Percentiles rank a stretch among this genome's conserved stretches.
Evolutionary conservation across 768 basidiomycete species (phyloP).

Genomic region (button mushroom (Agaricus bisporus)): DNA sequence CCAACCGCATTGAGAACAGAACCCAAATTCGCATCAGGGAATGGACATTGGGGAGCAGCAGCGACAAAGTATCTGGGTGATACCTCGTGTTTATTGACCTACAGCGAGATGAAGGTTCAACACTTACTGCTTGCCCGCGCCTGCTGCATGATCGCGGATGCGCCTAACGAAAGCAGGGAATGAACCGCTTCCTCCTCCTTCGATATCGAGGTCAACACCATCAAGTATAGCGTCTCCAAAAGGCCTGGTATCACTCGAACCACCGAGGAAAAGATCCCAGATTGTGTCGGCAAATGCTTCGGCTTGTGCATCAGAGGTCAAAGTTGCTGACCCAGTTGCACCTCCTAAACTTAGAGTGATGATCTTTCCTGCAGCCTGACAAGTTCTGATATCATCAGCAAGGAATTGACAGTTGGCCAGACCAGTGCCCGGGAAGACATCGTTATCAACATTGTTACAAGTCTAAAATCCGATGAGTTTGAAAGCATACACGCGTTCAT

Average conservation of each 20-base stretch:
- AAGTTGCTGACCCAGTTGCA: conserved; percentile 45
- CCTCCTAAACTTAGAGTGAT: conserved; percentile 46
- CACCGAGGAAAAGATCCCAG: conserved; percentile 67
- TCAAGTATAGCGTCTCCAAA: conserved; percentile 63
- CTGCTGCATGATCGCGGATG: conserved; percentile 36
- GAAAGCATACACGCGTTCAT: neutral
- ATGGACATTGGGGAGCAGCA: conserved; percentile 51
- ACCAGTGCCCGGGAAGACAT: conserved; percentile 48
- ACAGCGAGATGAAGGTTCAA: neutral
- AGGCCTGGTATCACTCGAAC: conserved; percentile 48
- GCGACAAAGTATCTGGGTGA: conserved; percentile 47
- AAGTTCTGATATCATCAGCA: conserved; percentile 48
- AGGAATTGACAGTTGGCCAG: conserved; percentile 54
- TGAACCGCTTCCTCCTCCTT: conserved; percentile 42
- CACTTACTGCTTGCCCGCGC: conserved; percentile 42
- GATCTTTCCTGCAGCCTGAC: conserved; percentile 49
- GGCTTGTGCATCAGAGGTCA: conserved; percentile 46
- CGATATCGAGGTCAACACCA: conserved; percentile 61
- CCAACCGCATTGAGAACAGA: conserved; percentile 47
- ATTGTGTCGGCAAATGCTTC: conserved; percentile 48
- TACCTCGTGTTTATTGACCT: neutral
- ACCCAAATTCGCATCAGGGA: conserved; percentile 53
- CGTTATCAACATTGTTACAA: conserved; percentile 36
- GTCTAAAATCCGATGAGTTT: conserved; percentile 25
- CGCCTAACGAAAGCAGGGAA: conserved; percentile 42